Base-by-base conservation (phyloP, 2,329 filamentous ascomycete genomes). In the Paracoccidioides brasiliensis region DNA sequence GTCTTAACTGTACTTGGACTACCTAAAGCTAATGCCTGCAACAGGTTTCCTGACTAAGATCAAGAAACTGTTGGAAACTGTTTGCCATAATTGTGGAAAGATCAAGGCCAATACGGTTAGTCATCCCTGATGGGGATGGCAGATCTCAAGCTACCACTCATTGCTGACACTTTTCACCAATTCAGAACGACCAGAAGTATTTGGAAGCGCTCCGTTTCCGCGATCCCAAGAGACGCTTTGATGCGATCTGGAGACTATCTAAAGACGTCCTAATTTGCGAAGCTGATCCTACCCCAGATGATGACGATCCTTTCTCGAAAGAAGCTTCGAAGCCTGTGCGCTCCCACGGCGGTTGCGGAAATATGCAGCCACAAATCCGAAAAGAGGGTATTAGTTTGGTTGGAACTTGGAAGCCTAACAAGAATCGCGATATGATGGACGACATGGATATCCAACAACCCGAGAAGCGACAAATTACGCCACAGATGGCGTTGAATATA, bases 61-160 rank as follows among this genome's bases (percentile, higher is more conserved):
- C 75, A 98, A 99, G 80, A 98, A 97, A 79, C 83, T 99, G 66
- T 79, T 98, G 72, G 94, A 98, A 80, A 93, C 90, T 64, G 90
- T 98, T 72, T 98, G 94, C 80, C 90, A 95, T 77, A 96, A 94
- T 74, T 98, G 94, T 80, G 91, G 90, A 76, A 95, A 93, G 79
- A 88, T 97, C 69, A 82, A 95, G 79, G 86, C 90, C 75, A 90
- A 97, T 81, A 88, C 89, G 85, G 91, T 97, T 85, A 89, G 91
- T 94, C 78, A 79, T 78, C 77, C 78, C 78, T 76, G 70, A 67
- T 70, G 73, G 75, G 53, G 72, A 78, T 77, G 75, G 74, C 79
- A 74, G 73, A 74, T 71, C 68, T 72, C 68, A 71, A 75, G 74
- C 43, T 77, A 66, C 71, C 72, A 63, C 65, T 70, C 69, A 66